Percentiles rank a stretch among this genome's conserved stretches.
phyloP scores from a whole-genome alignment of 1,139 yeast species.

The Kurtzmaniella quercitrusa region DNA sequence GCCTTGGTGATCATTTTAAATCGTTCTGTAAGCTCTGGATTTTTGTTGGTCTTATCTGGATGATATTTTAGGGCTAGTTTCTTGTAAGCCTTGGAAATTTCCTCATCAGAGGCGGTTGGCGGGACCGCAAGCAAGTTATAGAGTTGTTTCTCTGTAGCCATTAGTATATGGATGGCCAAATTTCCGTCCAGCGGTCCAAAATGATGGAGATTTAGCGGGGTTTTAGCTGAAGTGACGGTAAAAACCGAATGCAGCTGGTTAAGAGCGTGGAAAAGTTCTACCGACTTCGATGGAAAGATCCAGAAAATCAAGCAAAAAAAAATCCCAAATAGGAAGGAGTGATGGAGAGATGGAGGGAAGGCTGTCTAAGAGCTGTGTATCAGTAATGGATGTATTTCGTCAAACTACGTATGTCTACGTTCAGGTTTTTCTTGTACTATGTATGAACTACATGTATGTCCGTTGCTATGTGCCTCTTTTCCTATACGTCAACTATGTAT shows the following conservation, averaged over 20 bases:
- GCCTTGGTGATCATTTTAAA: slow-evolving; percentile 43
- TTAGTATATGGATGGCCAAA: slow-evolving; percentile 6
- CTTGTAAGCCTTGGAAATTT: slow-evolving; percentile 37
- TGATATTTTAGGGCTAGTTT: slow-evolving; percentile 40
- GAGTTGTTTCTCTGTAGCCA: slow-evolving; percentile 30
- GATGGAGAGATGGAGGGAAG: no score
- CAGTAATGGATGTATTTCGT: no score
- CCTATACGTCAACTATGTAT: no score
- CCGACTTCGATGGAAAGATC: background rate
- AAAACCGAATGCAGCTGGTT: background rate
- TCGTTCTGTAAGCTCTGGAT: slow-evolving; percentile 39
- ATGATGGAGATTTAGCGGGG: background rate
- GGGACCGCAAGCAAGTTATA: slow-evolving; percentile 38
- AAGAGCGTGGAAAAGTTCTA: background rate
- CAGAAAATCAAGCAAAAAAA: slow-evolving; percentile 1
- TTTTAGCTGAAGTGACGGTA: background rate
- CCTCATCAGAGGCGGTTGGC: slow-evolving; percentile 33
- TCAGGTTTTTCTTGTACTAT: no score
- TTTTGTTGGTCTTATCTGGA: slow-evolving; percentile 46
- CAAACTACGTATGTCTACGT: no score
- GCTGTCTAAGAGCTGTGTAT: no score
- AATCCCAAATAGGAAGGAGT: background rate
- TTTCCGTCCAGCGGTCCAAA: background rate
- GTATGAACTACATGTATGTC: no score
- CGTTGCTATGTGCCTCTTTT: no score